phyloP scores from a whole-genome alignment of 306 rosid species.

The Phaseolus lunatus region DNA sequence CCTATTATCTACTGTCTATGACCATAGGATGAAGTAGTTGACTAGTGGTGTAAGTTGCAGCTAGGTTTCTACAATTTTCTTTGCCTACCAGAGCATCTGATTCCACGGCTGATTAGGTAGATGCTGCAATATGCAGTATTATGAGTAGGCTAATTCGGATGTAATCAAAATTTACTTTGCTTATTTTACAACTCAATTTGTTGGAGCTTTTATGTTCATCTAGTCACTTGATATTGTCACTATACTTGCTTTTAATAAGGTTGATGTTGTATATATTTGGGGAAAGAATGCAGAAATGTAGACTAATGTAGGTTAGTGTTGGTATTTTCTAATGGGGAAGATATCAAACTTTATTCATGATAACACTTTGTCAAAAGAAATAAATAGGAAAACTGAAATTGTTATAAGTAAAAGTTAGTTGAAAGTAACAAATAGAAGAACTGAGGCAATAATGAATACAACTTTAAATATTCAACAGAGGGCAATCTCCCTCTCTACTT shows the following conservation, averaged over 20 bases:
- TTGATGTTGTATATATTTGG: neutral
- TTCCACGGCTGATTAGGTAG: constrained; percentile 57
- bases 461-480: neutral
- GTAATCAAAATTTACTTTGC: constrained; percentile 44
- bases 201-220: constrained; percentile 26
- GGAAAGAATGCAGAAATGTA: neutral
- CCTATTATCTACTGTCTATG: constrained; percentile 27
- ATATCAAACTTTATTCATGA: too few relatives aligned
- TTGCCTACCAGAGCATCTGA: constrained; percentile 48
- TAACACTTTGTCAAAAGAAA: too few relatives aligned
- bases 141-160: constrained; percentile 56
- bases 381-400: too few relatives aligned
- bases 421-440: neutral
- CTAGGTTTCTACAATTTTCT: constrained; percentile 47
- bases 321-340: neutral
- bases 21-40: constrained; percentile 52
- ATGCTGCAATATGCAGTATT: constrained; percentile 45
- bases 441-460: neutral
- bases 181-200: constrained; percentile 44
- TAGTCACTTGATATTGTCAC: neutral
- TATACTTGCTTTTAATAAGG: neutral
- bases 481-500: neutral
- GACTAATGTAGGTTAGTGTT: neutral
- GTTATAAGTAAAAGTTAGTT: neutral
- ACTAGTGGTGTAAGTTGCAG: constrained; percentile 46